Evolutionary conservation across 257 asterid genomes (phyloP).

Genomic region (Solanum rostratum): DNA sequence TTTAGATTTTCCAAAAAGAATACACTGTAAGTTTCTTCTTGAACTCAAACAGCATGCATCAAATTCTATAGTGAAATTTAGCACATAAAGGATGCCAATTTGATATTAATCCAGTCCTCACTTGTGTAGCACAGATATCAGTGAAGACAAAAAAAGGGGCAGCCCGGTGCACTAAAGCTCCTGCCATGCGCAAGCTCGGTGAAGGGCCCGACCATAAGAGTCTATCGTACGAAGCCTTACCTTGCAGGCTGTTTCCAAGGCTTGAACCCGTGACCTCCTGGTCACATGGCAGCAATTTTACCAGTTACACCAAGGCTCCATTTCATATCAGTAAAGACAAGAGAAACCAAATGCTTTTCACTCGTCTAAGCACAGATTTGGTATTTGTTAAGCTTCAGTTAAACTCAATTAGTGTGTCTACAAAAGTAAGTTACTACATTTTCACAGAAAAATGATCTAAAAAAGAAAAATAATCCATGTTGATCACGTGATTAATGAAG

Average conservation of each 20-base stretch:
- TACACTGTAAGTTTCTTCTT: background rate
- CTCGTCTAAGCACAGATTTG: background rate
- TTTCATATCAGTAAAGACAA: too few relatives aligned
- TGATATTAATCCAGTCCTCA: background rate
- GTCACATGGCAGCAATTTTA: too few relatives aligned
- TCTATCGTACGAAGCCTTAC: too few relatives aligned
- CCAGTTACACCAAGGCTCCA: too few relatives aligned
- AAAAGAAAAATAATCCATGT: background rate
- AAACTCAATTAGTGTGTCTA: background rate
- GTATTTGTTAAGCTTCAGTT: background rate
- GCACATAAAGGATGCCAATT: background rate
- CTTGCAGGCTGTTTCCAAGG: too few relatives aligned
- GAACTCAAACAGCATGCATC: background rate
- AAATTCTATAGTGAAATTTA: background rate
- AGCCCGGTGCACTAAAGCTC: too few relatives aligned
- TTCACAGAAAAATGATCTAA: background rate
- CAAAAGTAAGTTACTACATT: conserved; percentile 1
- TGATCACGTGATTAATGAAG: background rate
- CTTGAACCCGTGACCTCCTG: too few relatives aligned
- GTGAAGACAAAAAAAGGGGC: background rate
- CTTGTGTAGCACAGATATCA: background rate
- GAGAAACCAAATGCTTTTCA: background rate
- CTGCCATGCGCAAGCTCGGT: too few relatives aligned
- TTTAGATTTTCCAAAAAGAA: background rate
- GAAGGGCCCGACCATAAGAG: too few relatives aligned